A percentile compares a stretch with the other conserved stretches of the same genome.
Evolutionary conservation across 2,329 filamentous ascomycete species (phyloP).

Genomic region (Trichoderma sp.): DNA sequence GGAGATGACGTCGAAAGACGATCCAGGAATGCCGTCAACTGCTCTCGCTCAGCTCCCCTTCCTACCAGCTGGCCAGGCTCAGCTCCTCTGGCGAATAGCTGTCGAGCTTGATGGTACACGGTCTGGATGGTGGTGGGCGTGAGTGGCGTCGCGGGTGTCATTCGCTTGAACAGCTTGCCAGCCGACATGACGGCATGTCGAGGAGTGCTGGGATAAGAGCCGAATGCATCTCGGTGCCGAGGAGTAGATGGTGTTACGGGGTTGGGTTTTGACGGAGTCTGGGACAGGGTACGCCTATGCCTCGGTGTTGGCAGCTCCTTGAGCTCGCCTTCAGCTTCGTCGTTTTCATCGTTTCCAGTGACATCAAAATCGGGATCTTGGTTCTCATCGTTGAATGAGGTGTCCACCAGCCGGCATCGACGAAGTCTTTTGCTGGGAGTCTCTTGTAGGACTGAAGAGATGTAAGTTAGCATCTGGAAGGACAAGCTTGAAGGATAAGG

Average conservation of each 20-base stretch:
- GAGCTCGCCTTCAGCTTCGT: conserved; percentile 46
- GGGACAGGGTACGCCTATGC: conserved; percentile 31
- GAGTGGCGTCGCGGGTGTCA: conserved; percentile 73
- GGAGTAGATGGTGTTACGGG: conserved; percentile 72
- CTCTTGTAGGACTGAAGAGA: conserved; percentile 29
- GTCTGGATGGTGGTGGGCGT: conserved; percentile 71
- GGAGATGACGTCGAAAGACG: conserved; percentile 60
- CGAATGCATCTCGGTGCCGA: conserved; percentile 76
- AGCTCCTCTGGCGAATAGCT: conserved; percentile 80
- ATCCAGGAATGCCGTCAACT: conserved; percentile 69
- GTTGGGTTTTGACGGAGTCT: conserved; percentile 42
- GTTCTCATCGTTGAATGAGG: conserved; percentile 66
- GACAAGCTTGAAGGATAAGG: too few relatives aligned
- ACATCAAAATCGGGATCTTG: conserved; percentile 46
- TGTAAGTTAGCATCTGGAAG: neutral
- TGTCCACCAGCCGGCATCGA: conserved; percentile 44
- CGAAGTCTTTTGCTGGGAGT: conserved; percentile 47
- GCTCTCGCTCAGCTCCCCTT: conserved; percentile 66
- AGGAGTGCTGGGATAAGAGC: conserved; percentile 73
- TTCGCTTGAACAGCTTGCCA: conserved; percentile 73
- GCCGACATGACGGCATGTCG: conserved; percentile 79
- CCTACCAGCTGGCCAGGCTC: conserved; percentile 76
- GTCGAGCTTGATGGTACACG: conserved; percentile 83
- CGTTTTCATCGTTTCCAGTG: conserved; percentile 27
- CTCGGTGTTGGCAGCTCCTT: conserved; percentile 36